Base-by-base conservation (phyloP, 495 filamentous ascomycete genomes). In the Astrothelium macrocarpum region DNA sequence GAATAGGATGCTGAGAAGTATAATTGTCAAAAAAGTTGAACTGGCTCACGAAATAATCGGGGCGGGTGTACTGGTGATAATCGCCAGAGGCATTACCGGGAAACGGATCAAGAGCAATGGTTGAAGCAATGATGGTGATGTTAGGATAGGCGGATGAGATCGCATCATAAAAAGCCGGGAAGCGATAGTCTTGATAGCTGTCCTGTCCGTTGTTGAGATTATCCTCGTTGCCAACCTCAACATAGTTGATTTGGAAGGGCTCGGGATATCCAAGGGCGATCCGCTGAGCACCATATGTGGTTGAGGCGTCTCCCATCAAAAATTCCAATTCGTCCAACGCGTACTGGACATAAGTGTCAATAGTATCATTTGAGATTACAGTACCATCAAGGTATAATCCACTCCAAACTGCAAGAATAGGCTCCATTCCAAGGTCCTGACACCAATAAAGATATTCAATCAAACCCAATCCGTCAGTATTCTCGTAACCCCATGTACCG, bases 181-280 rank as follows among this genome's bases (percentile, higher is more conserved):
- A 86, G 28, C 85, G 78, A 67, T 86, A 87, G 25, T 76, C 75
- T 26, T 64, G 32, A 70, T 84, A 85, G n/a, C 78, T 73, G 70
- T n/a, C 75, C 73, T 20, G 46, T 16, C 86, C 80, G 70, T 78
- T 82, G 61, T 66, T 68, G n/a, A 79, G 71, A 59, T 71, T 73
- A 61, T 88, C 85, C 68, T 88, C 84, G 66, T 88, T 87, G 29
- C 86, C 86, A 66, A 88, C 78, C 69, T 87, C 85, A 36, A 87
- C 82, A 61, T 80, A 85, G 60, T 77, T 78, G 60, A 88, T 73
- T 25, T 67, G 74, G 74, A 79, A 87, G 3, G 86, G 84, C 36
- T 83, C 74, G 1, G 79, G 74, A 62, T 85, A 78, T 12, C 85
- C 86, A 10, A 84, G 76, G 11, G 74, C 65, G 16, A 81, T 83